phyloP scores from a whole-genome alignment of 345 rosid genomes.

The Carallia pectinifolia region DNA sequence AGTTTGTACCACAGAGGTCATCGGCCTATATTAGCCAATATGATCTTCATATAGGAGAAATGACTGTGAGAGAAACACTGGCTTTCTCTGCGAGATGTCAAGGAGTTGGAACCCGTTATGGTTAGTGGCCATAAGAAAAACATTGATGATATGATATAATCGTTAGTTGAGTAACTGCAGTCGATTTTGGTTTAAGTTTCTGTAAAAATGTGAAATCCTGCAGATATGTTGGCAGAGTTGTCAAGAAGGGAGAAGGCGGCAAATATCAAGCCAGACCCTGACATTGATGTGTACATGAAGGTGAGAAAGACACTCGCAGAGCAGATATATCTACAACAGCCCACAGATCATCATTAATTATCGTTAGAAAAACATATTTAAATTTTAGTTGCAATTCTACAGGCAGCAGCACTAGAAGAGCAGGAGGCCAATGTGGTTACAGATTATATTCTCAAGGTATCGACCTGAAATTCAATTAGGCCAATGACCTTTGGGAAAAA shows the following conservation, averaged over 20 bases:
- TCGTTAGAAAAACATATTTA: not conserved
- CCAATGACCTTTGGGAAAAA: not conserved
- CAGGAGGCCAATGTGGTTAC: conserved; percentile 59
- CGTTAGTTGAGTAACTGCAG: not conserved
- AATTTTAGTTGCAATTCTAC: conserved; percentile 11
- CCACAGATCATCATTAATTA: too few relatives aligned
- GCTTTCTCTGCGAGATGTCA: conserved; percentile 67
- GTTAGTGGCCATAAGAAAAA: conserved; percentile 22
- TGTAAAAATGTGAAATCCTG: not conserved
- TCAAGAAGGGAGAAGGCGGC: conserved; percentile 78
- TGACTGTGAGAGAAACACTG: conserved; percentile 68
- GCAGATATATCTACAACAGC: too few relatives aligned
- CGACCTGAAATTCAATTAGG: not conserved
- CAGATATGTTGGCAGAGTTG: conserved; percentile 68
- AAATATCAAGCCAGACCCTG: conserved; percentile 81
- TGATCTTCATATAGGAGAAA: conserved; percentile 60
- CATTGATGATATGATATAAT: not conserved
- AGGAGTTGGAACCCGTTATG: conserved; percentile 58
- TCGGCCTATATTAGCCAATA: conserved; percentile 61
- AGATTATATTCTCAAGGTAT: conserved; percentile 80
- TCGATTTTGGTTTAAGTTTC: not conserved
- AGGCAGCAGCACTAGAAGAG: conserved; percentile 67
- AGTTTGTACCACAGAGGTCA: conserved; percentile 60
- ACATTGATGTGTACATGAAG: conserved; percentile 84
- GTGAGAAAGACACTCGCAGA: conserved; percentile 21